A percentile compares a stretch with the other conserved stretches of the same genome.
These are phyloP conservation scores for Sherardia arvensis DNA, from an alignment of 257 asterid genomes.

Conservation along the genomic window DNA sequence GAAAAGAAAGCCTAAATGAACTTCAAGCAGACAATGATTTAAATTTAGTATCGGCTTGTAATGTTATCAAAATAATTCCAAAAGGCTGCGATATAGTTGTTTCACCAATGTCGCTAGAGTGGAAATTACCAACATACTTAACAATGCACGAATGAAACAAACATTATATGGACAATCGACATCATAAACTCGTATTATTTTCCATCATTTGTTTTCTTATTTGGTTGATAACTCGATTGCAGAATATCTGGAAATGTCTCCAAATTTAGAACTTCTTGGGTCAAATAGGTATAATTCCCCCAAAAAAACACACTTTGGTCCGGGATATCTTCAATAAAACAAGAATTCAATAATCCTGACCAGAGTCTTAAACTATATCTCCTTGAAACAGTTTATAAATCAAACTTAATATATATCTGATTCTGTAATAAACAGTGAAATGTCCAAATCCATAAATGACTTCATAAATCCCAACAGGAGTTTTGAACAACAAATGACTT, in stretches of 20 bases:
- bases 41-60: too few relatives aligned
- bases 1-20: conserved; percentile 20
- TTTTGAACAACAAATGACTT: too few relatives aligned
- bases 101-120: too few relatives aligned
- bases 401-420: not conserved
- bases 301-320: too few relatives aligned
- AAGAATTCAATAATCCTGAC: too few relatives aligned
- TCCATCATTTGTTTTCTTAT: not conserved
- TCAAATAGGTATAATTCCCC: too few relatives aligned
- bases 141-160: not conserved
- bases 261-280: too few relatives aligned
- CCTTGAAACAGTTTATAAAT: not conserved
- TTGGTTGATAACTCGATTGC: too few relatives aligned
- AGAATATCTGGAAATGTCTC: not conserved
- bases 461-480: not conserved
- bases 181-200: not conserved
- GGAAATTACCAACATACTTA: not conserved
- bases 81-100: not conserved
- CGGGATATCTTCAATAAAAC: too few relatives aligned
- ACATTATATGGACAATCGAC: not conserved
- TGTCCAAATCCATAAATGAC: too few relatives aligned
- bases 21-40: not conserved
- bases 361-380: not conserved
- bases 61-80: too few relatives aligned
- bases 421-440: too few relatives aligned